Evolutionary conservation across 2,329 filamentous ascomycete genomes (phyloP).

Genomic region (Nigrospora osmanthi): DNA sequence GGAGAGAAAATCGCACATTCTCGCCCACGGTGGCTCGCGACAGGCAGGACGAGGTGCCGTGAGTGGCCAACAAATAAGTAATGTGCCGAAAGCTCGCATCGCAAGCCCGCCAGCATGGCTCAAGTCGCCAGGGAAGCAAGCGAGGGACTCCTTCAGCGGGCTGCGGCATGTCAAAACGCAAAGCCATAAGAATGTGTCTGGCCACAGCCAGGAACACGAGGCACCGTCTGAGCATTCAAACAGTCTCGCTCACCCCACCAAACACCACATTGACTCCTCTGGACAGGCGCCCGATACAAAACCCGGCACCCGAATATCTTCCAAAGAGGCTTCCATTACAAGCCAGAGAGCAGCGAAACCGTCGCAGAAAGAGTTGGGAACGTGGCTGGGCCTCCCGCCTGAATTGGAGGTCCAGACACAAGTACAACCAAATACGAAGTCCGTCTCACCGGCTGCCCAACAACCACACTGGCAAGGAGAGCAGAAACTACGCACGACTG

Average conservation of each 20-base stretch:
- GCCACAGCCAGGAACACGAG: background rate
- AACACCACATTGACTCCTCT: background rate
- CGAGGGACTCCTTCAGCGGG: conserved; percentile 9
- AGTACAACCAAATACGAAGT: background rate
- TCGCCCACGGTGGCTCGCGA: no score
- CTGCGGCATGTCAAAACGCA: conserved; percentile 13
- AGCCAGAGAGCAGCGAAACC: no score
- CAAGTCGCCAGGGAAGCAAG: conserved; percentile 15
- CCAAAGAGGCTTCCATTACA: no score
- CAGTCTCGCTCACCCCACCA: background rate
- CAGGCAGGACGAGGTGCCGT: no score
- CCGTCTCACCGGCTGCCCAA: no score
- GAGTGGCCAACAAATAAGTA: background rate
- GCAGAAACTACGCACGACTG: no score
- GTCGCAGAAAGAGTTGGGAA: background rate
- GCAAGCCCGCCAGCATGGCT: conserved; percentile 19
- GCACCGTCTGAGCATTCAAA: conserved; percentile 1
- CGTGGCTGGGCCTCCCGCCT: background rate
- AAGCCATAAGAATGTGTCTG: conserved; percentile 5
- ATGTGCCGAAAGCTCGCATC: conserved; percentile 10
- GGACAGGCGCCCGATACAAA: background rate
- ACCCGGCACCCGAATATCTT: no score
- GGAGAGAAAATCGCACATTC: no score
- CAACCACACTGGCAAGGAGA: no score
- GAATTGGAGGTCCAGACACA: background rate